Conservation (phyloP, 306 rosid genomes). For the Adenanthera pavonina region DNA sequence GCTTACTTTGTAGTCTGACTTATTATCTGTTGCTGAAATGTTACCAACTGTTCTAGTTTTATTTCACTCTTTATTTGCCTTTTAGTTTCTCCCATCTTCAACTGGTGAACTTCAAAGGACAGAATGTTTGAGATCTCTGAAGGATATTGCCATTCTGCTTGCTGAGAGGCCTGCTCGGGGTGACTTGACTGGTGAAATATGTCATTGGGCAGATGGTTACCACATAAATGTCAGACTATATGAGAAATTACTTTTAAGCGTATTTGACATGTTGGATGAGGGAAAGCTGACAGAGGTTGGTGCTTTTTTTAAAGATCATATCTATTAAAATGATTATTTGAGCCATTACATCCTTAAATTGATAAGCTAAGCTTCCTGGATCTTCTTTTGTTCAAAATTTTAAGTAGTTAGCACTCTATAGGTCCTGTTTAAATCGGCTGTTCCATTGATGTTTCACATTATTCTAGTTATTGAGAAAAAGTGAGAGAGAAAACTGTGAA, state of each 20-base stretch:
- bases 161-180: conserved; percentile 99
- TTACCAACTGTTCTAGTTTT: conserved; percentile 24
- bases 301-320: conserved; percentile 41
- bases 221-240: conserved; percentile 85
- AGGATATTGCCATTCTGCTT: conserved; percentile 82
- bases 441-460: conserved; percentile 30
- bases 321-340: conserved; percentile 11
- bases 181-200: conserved; percentile 97
- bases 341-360: conserved; percentile 37
- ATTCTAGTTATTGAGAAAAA: conserved; percentile 14
- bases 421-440: conserved; percentile 29
- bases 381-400: conserved; percentile 31
- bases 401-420: conserved; percentile 10
- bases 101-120: conserved; percentile 91
- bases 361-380: conserved; percentile 21
- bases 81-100: conserved; percentile 86
- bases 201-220: conserved; percentile 99
- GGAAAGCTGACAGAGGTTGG: conserved; percentile 95
- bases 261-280: conserved; percentile 96
- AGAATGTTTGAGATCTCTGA: conserved; percentile 86
- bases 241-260: conserved; percentile 90
- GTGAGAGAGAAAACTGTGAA: conserved; percentile 6
- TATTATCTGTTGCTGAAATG: conserved; percentile 36
- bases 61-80: conserved; percentile 35
- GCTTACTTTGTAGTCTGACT: conserved; percentile 26